phyloP scores from a whole-genome alignment of 1,139 yeast genomes.

The Taphrina pruni region DNA sequence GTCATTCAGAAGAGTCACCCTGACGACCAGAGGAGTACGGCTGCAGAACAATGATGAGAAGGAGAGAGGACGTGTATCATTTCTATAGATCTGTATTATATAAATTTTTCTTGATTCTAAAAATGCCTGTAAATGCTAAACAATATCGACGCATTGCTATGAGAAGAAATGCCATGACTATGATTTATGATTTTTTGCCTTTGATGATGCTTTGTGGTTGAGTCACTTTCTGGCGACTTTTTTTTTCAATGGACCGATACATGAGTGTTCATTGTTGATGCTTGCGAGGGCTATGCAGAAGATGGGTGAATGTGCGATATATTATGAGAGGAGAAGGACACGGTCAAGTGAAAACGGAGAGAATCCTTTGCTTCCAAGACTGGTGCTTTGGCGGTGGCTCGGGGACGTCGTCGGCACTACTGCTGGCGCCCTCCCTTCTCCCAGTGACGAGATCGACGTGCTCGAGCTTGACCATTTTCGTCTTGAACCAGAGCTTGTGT shows the following conservation, averaged over 20 bases:
- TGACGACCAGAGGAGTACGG: neutral
- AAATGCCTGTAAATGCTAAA: too few relatives aligned
- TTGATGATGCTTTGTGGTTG: too few relatives aligned
- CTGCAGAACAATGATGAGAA: too few relatives aligned
- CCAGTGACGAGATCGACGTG: constrained; percentile 55
- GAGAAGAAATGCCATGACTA: neutral
- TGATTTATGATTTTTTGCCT: too few relatives aligned
- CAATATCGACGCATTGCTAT: neutral
- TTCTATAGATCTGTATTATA: too few relatives aligned
- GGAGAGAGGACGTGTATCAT: too few relatives aligned
- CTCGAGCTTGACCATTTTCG: constrained; percentile 54
- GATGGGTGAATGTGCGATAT: neutral
- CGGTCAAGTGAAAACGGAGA: neutral
- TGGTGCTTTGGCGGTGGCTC: constrained; percentile 1
- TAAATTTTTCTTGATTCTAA: too few relatives aligned
- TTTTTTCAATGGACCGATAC: too few relatives aligned
- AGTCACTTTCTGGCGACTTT: too few relatives aligned
- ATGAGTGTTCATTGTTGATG: too few relatives aligned
- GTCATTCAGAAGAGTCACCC: neutral
- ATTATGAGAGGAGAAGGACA: too few relatives aligned
- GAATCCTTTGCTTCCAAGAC: neutral
- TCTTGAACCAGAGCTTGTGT: constrained; percentile 58
- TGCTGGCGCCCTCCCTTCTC: neutral
- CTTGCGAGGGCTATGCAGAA: too few relatives aligned
- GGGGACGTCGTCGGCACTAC: neutral